These are phyloP conservation scores for Penicillium desertorum DNA, from an alignment of 495 filamentous ascomycete genomes.

Conservation along the genomic window DNA sequence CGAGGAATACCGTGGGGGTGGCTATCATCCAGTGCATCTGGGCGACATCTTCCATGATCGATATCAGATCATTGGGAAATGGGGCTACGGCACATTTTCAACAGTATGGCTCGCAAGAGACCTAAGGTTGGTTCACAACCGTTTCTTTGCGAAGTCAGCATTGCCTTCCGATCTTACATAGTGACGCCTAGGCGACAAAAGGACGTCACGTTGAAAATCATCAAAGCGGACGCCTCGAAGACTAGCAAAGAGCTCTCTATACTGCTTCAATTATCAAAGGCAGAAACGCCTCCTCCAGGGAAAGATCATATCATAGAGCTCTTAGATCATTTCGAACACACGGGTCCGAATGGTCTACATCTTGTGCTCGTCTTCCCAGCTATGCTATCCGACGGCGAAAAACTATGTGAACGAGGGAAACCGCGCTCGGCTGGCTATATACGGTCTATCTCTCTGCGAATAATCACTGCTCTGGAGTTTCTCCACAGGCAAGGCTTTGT, in stretches of 20 bases:
- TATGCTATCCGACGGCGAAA: too few relatives aligned
- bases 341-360: too few relatives aligned
- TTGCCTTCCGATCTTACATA: too few relatives aligned
- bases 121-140: background rate
- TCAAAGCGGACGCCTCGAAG: background rate
- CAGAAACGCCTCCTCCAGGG: background rate
- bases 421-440: too few relatives aligned
- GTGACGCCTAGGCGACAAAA: background rate
- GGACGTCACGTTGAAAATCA: background rate
- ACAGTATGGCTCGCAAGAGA: background rate
- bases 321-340: too few relatives aligned
- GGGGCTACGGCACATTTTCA: background rate
- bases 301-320: background rate
- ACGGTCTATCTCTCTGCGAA: too few relatives aligned
- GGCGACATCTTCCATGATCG: constrained; percentile 8
- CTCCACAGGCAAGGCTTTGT: too few relatives aligned
- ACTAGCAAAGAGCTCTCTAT: background rate
- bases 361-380: too few relatives aligned
- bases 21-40: constrained; percentile 29
- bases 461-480: too few relatives aligned
- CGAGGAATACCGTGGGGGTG: constrained; percentile 23
- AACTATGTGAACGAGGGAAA: too few relatives aligned
- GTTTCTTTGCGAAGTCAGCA: too few relatives aligned
- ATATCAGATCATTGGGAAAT: background rate
- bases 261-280: background rate